Evolutionary conservation across 176 grass and related monocot genomes (phyloP).

Genomic region (Triticum turgidum): DNA sequence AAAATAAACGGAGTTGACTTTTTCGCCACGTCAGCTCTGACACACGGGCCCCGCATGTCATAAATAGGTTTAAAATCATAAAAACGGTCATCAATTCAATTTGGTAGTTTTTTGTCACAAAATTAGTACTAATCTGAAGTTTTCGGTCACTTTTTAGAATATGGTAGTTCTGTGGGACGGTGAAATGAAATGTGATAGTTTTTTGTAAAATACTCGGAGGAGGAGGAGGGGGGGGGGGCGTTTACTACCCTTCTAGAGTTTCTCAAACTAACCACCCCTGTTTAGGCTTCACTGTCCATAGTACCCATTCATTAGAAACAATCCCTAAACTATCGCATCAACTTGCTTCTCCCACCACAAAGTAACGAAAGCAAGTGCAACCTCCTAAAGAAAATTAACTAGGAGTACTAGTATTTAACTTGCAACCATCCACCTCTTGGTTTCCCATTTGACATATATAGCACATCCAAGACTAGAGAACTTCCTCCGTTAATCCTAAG

Average conservation of each 20-base stretch:
- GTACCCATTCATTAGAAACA: slow-evolving; percentile 33
- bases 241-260: not conserved
- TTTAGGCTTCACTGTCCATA: slow-evolving; percentile 21
- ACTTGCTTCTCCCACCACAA: slow-evolving; percentile 31
- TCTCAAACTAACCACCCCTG: slow-evolving; percentile 5
- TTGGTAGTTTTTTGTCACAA: no score
- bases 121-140: no score
- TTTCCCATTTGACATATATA: slow-evolving; percentile 20
- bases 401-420: not conserved
- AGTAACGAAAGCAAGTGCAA: slow-evolving; percentile 12
- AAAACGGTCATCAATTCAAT: no score
- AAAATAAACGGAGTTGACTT: no score
- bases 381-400: slow-evolving; percentile 1
- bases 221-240: no score
- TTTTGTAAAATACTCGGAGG: no score
- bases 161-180: no score
- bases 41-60: no score
- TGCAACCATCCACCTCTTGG: slow-evolving; percentile 29
- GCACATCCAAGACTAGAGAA: not conserved
- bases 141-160: no score
- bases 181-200: no score
- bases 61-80: no score
- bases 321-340: slow-evolving; percentile 39
- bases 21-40: no score
- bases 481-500: slow-evolving; percentile 27